Percentiles rank a stretch among this genome's conserved stretches.
phyloP scores from a whole-genome alignment of 2,329 filamentous ascomycete genomes.

The Colletotrichum scovillei region DNA sequence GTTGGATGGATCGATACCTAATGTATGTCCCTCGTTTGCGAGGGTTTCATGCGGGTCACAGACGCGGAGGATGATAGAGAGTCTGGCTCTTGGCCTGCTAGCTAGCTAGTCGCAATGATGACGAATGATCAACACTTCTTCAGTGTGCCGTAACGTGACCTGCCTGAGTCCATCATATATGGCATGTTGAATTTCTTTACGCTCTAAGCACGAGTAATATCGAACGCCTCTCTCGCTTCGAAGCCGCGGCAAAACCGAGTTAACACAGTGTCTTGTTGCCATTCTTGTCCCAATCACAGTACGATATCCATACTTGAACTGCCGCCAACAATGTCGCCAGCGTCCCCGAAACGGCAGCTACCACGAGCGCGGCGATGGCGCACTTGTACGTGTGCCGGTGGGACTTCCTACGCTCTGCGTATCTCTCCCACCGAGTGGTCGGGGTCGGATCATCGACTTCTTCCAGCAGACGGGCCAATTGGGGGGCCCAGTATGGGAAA shows the following conservation, averaged over 20 bases:
- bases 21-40: conserved; percentile 13
- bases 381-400: no score
- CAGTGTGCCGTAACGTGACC: not conserved
- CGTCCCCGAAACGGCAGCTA: not conserved
- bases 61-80: conserved; percentile 33
- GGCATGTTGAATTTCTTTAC: no score
- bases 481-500: no score
- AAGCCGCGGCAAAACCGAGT: not conserved
- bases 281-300: not conserved
- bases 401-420: no score
- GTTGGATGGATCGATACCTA: conserved; percentile 29
- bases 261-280: not conserved
- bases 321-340: not conserved
- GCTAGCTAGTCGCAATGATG: conserved; percentile 18
- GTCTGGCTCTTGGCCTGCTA: conserved; percentile 10
- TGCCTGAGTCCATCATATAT: no score
- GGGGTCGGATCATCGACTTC: no score
- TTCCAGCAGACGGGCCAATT: no score
- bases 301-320: not conserved
- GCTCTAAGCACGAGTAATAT: no score
- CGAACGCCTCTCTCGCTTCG: no score
- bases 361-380: no score
- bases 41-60: conserved; percentile 30
- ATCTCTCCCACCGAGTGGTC: no score
- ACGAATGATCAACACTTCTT: not conserved